Base-by-base conservation (phyloP, 345 rosid species). In the Corymbia maculata region DNA sequence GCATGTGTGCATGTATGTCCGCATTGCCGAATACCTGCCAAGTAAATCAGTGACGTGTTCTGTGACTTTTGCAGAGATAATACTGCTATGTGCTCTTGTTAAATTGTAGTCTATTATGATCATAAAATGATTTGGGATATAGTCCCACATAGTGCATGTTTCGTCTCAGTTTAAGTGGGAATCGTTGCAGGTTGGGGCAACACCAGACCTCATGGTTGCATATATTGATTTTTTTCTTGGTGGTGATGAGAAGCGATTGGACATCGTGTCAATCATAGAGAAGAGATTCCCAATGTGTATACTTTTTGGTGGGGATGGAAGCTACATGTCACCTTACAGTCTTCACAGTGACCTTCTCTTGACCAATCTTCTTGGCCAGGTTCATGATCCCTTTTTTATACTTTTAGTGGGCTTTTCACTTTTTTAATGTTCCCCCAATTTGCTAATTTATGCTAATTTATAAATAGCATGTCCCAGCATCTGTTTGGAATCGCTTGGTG, bases 281-380 rank as follows among this genome's bases (percentile, higher is more conserved):
- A 97, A 96, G 89, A 92, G 99, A 89, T 97, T 95, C 88, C 99
- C 98, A 51, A 96, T 98, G 99, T 98, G 98, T 93, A 94, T 97
- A 90, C 93, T 98, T 87, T 96, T 98, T 93, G 99, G 99, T 30
- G 99, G 99, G 82, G 92, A 95, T 90, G 99, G 99, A 91, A 96
- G 99, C 92, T 98, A 97, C 89, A 97, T 97, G 99, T 96, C 99
- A 88, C 99, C 99, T 44, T 97, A 95, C 90, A 94, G 91, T 91
- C 97, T 98, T 91, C 95, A 94, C 85, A 95, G 95, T 86, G 99
- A 98, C 91, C 64, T 92, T 61, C 91, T 97, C 89, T 86, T 98
- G 92, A 95, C 97, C 85, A 98, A 93, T 94, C 98, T 98, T 88
- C 95, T 98, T 89, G 97, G 97, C 93, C 99, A 98, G 99, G 99